Base-by-base conservation (phyloP, 495 filamentous ascomycete species). In the Podospora pseudocomata region DNA sequence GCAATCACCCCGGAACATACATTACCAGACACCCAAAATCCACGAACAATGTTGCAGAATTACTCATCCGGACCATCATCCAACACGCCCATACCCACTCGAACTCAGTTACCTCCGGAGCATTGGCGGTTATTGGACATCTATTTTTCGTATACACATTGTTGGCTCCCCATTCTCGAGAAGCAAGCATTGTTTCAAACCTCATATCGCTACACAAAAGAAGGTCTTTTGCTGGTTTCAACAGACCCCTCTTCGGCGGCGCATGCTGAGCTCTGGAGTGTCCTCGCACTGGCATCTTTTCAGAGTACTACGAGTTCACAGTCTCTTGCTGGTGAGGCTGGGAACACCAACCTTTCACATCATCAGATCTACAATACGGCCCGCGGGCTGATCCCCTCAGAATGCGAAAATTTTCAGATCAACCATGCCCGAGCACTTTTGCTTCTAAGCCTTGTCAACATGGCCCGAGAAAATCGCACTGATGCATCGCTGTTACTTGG, bases 91-190 rank as follows among this genome's bases (percentile, higher is more conserved):
- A 44, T 63, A 7, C 4, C 59, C 30, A 19, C 69, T 23, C 7
- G 60, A 11, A 44, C 19, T 26, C 70, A 71, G 6, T 79, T 80
- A 63, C 79, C 90, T 2, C 90, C 90, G 23, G 86, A 89, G 64
- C 83, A 87, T 5, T 90, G 89, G 71, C 84, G 85, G 32, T 77
- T 92, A 3, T 78, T 93, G 26, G 89, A 93, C 72, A 81, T 88
- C 6, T 92, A 91, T 72, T 92, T 92, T 72, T 86, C 89, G 3
- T 86, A 87, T 64, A 92, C 90, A 2, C 87, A 91, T 73, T 83
- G 83, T 13, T 93, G 90, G 90, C 83, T 92, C 19, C 90, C 90
- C 4, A 86, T 92, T 54, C 79, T 89, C 39, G 87, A 90, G 28
- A 91, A 91, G 72, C 87, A 91, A 72, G 87, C 87, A 66, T 79